phyloP scores from a whole-genome alignment of 192 early-diverging fungal genomes.

The Backusella mclennaniae region DNA sequence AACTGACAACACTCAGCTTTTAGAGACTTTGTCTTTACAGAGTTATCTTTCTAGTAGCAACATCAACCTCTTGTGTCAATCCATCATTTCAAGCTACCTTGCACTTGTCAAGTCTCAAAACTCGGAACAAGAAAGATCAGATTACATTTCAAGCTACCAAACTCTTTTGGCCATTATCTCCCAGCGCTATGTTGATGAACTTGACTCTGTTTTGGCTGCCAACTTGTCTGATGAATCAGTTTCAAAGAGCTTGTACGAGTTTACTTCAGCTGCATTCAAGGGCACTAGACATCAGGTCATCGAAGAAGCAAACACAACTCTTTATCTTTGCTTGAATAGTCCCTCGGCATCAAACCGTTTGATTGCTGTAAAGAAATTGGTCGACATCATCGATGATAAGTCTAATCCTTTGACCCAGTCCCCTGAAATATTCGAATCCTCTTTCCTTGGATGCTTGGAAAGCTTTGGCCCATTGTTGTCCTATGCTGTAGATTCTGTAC shows the following conservation, averaged over 20 bases:
- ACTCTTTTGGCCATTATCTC: constrained; percentile 36
- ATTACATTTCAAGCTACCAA: constrained; percentile 26
- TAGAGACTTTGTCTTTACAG: constrained; percentile 36
- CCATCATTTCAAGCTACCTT: constrained; percentile 40
- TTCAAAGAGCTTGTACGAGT: constrained; percentile 48
- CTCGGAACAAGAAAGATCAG: constrained; percentile 14
- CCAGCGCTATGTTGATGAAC: constrained; percentile 41
- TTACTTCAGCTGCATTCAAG: constrained; percentile 52
- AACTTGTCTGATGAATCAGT: constrained; percentile 33
- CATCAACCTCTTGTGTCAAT: constrained; percentile 33
- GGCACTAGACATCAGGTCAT: constrained; percentile 64
- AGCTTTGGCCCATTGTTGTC: constrained; percentile 30
- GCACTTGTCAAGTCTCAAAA: background rate
- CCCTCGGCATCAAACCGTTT: constrained; percentile 67
- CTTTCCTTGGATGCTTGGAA: constrained; percentile 37
- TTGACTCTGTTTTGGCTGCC: constrained; percentile 40
- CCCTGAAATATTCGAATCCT: constrained; percentile 25
- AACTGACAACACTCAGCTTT: constrained; percentile 24
- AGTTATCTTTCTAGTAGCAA: constrained; percentile 35
- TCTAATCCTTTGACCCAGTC: constrained; percentile 26
- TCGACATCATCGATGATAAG: constrained; percentile 48
- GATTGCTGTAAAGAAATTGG: constrained; percentile 65
- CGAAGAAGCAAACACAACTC: constrained; percentile 69
- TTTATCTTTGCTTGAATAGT: constrained; percentile 81
- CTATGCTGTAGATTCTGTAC: constrained; percentile 36